Percentiles rank a stretch among this genome's conserved stretches.
These are phyloP conservation scores for Colletotrichum sp. DNA, from an alignment of 2,329 filamentous ascomycete genomes.

Conservation along the genomic window DNA sequence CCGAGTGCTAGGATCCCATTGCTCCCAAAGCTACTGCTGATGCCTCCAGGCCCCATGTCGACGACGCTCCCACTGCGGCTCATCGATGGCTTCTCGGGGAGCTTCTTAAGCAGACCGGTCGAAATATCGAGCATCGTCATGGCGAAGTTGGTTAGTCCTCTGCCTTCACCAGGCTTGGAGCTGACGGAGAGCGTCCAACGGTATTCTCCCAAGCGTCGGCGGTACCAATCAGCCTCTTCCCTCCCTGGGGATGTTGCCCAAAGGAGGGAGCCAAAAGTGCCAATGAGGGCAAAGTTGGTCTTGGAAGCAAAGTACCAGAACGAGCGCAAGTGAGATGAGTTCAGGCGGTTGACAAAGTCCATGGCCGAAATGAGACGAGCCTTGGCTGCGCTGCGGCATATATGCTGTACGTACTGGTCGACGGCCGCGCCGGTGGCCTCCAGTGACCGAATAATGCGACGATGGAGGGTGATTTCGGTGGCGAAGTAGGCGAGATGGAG, in stretches of 20 bases:
- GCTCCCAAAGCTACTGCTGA: slow-evolving; percentile 39
- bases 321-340: slow-evolving; percentile 81
- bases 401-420: slow-evolving; percentile 86
- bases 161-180: slow-evolving; percentile 70
- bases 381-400: slow-evolving; percentile 92
- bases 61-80: slow-evolving; percentile 57
- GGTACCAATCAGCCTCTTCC: slow-evolving; percentile 94
- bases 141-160: slow-evolving; percentile 70
- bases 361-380: slow-evolving; percentile 93
- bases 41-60: slow-evolving; percentile 44
- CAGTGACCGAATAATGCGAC: slow-evolving; percentile 87
- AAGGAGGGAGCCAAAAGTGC: slow-evolving; percentile 88
- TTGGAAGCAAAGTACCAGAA: slow-evolving; percentile 94
- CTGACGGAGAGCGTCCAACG: slow-evolving; percentile 92
- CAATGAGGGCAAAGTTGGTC: slow-evolving; percentile 92
- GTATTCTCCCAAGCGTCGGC: slow-evolving; percentile 84
- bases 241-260: slow-evolving; percentile 87
- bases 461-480: slow-evolving; percentile 90
- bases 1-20: slow-evolving; percentile 21
- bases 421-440: slow-evolving; percentile 46
- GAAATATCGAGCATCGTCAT: slow-evolving; percentile 79
- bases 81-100: slow-evolving; percentile 74
- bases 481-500: slow-evolving; percentile 93
- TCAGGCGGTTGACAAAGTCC: slow-evolving; percentile 95
- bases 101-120: slow-evolving; percentile 69